Conservation (phyloP, 805 yeast genomes). For the Cyberlindnera galapagoensis region DNA sequence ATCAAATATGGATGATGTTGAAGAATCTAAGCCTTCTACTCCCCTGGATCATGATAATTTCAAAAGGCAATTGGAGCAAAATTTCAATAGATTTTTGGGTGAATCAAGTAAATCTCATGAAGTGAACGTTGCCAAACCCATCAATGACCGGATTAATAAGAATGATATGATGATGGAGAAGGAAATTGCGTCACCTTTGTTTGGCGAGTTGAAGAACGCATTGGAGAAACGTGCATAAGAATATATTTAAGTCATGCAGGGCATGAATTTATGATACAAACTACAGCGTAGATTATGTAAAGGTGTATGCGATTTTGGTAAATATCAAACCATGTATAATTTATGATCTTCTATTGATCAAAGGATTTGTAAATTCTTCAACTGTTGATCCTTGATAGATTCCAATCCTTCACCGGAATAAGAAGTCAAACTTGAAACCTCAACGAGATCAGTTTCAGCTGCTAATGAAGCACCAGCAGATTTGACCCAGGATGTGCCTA, state of each 20-base stretch:
- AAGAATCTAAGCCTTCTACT: slow-evolving; percentile 4
- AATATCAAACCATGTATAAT: background rate
- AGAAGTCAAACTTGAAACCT: slow-evolving; percentile 69
- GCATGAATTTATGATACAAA: slow-evolving; percentile 6
- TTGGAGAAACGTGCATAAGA: slow-evolving; percentile 8
- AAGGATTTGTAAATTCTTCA: slow-evolving; percentile 24
- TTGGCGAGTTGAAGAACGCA: slow-evolving; percentile 15
- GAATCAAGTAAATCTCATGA: too few species aligned
- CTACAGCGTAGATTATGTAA: slow-evolving; percentile 6
- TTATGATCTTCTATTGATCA: too few species aligned
- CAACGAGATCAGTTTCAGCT: slow-evolving; percentile 44
- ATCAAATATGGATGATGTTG: slow-evolving; percentile 5
- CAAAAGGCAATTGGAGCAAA: slow-evolving; percentile 16
- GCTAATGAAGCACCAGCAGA: slow-evolving; percentile 60
- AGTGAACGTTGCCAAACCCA: too few species aligned
- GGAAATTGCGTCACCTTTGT: slow-evolving; percentile 8
- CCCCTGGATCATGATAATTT: slow-evolving; percentile 13
- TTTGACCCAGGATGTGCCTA: slow-evolving; percentile 70
- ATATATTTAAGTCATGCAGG: slow-evolving; percentile 6
- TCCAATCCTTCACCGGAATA: slow-evolving; percentile 72
- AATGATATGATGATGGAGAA: slow-evolving; percentile 10
- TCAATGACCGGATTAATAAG: slow-evolving; percentile 5
- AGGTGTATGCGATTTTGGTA: slow-evolving; percentile 5
- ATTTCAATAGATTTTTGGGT: too few species aligned
- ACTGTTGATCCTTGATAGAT: slow-evolving; percentile 41